phyloP scores from a whole-genome alignment of 139 green algal species.

The Penium margaritaceum region DNA sequence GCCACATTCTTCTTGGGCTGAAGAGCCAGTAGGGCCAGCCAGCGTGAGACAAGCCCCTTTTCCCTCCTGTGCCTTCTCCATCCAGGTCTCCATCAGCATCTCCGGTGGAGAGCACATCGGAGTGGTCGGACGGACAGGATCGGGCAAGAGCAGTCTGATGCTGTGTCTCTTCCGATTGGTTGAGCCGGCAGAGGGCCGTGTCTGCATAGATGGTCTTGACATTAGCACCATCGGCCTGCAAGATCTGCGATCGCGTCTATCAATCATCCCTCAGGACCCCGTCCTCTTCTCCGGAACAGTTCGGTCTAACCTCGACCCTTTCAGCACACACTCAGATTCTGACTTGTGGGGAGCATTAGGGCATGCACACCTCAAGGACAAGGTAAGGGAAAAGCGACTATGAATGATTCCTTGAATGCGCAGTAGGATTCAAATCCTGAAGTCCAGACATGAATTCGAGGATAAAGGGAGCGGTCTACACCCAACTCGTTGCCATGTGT shows the following conservation, averaged over 20 bases:
- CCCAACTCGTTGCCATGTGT: too few relatives aligned
- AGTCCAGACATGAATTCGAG: too few relatives aligned
- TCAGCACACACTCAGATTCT: constrained; percentile 61
- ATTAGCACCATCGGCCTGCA: constrained; percentile 62
- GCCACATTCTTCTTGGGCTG: too few relatives aligned
- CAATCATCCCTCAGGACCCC: constrained; percentile 77
- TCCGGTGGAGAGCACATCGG: constrained; percentile 60
- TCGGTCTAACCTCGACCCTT: constrained; percentile 85
- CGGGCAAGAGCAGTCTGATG: constrained; percentile 66
- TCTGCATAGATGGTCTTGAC: constrained; percentile 82
- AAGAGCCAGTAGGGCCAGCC: too few relatives aligned
- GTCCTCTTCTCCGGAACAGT: constrained; percentile 86
- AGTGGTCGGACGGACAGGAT: constrained; percentile 63
- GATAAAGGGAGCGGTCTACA: too few relatives aligned
- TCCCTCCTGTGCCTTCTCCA: too few relatives aligned
- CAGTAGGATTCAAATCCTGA: too few relatives aligned
- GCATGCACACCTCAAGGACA: constrained; percentile 48
- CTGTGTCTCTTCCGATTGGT: constrained; percentile 67
- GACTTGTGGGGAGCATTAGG: constrained; percentile 59
- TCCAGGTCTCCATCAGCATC: constrained; percentile 46
- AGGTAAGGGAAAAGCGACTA: constrained; percentile 37
- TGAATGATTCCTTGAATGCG: too few relatives aligned
- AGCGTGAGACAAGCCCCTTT: too few relatives aligned
- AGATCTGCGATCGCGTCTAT: constrained; percentile 58
- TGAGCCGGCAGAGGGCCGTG: constrained; percentile 53